These are phyloP conservation scores for Wickerhamomyces mucosus DNA, from an alignment of 805 yeast genomes.

Conservation along the genomic window DNA sequence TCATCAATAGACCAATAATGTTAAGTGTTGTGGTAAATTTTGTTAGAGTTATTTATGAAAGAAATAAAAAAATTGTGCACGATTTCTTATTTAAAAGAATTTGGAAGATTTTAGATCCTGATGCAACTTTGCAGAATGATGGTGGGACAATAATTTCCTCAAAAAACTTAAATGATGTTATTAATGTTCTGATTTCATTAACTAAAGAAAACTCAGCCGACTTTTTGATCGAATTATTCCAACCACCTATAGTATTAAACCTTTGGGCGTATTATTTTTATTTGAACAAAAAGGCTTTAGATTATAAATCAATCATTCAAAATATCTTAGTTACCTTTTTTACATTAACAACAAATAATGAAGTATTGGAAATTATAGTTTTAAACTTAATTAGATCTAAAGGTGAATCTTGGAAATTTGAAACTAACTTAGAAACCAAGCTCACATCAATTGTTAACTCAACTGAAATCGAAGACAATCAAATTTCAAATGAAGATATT, in stretches of 20 bases:
- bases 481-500: conserved; percentile 20
- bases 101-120: conserved; percentile 37
- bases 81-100: conserved; percentile 52
- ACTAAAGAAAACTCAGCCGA: conserved; percentile 34
- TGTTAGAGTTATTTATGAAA: conserved; percentile 39
- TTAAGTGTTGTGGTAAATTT: conserved; percentile 48
- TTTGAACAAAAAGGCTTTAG: conserved; percentile 20
- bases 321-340: conserved; percentile 26
- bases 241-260: conserved; percentile 19
- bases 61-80: conserved; percentile 37
- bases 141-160: conserved; percentile 32
- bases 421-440: conserved; percentile 26
- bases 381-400: conserved; percentile 23
- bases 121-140: conserved; percentile 7
- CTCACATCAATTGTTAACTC: conserved; percentile 24
- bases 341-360: conserved; percentile 19
- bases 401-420: conserved; percentile 27
- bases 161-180: conserved; percentile 44
- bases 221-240: conserved; percentile 24
- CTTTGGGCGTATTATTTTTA: conserved; percentile 30
- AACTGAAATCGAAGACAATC: conserved; percentile 1
- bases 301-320: conserved; percentile 22
- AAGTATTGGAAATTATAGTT: conserved; percentile 18
- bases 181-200: conserved; percentile 59
- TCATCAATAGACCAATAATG: conserved; percentile 52